Evolutionary conservation across 768 basidiomycete species (phyloP), one percentile per base, ranked within the genome.

Genomic region (Mycena maculata): DNA sequence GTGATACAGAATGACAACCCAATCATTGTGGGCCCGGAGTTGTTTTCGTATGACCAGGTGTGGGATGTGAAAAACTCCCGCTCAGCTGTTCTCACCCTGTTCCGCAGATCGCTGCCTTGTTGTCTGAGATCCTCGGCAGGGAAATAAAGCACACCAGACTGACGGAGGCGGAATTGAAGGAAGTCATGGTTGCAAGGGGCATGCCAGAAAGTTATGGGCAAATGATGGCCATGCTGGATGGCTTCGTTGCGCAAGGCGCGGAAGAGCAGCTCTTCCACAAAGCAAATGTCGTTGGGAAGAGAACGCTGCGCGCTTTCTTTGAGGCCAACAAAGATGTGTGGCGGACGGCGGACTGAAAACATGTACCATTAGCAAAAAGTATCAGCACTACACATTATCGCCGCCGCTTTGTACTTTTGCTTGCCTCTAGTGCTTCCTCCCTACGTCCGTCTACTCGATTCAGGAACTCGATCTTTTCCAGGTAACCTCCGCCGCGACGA

Each of bases 391-490:
- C 18, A n/a, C 15, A 25, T 63, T 53, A 70, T 52, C 79, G 81
- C 61, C 84, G 77, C 61, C 92, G 84, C 74, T 92, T 92, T 48
- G 74, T 84, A 57, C 81, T 74, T 72, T 86, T 89, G 68, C 78
- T 84, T 13, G 84, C 80, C 47, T 92, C 91, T 10, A 91, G 74
- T 2, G 81, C 84, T 53, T 88, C 87, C 49, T 92, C 92, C 76
- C 86, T 89, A 66, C 92, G 83, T 52, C 88, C 88, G 33, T 88
- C 90, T 0, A 95, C 94, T 49, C 94, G 80, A 64, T 89, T 81
- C 72, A 96, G 77, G 73, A 95, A 96, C 41, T 94, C 93, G 31
- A 94, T 88, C 78, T 92, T 95, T 71, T 93, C 94, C 22, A 96
- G 80, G 77, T 92, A 96, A 0, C 94, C 92, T 11, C 92, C 93